Evolutionary conservation across 1,139 yeast genomes (phyloP).

Genomic region (Scheffersomyces lignicola): DNA sequence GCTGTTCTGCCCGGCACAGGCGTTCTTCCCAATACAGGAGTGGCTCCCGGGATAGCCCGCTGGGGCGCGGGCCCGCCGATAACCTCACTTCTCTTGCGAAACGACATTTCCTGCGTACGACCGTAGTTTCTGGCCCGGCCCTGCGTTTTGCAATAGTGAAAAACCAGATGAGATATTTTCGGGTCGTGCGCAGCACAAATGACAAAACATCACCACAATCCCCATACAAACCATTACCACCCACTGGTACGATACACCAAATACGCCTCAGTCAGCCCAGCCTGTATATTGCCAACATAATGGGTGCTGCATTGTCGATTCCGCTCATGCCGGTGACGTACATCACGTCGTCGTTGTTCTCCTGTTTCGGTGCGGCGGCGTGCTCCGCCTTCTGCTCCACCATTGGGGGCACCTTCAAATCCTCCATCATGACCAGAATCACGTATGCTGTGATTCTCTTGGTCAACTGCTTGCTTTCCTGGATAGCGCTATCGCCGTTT

Average conservation of each 20-base stretch:
- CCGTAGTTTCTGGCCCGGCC: too few relatives aligned
- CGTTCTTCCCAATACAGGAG: slow-evolving; percentile 14
- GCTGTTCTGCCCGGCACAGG: slow-evolving; percentile 13
- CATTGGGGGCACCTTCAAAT: slow-evolving; percentile 60
- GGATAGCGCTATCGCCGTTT: slow-evolving; percentile 88
- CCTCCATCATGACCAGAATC: slow-evolving; percentile 69
- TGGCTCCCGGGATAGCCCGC: slow-evolving; percentile 19
- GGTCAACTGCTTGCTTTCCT: slow-evolving; percentile 77
- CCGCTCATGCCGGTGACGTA: slow-evolving; percentile 63
- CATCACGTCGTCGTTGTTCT: slow-evolving; percentile 52
- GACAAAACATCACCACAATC: too few relatives aligned
- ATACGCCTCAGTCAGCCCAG: too few relatives aligned
- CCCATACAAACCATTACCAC: too few relatives aligned
- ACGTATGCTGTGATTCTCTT: slow-evolving; percentile 81
- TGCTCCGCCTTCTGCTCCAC: slow-evolving; percentile 68
- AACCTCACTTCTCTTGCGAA: slow-evolving; percentile 68
- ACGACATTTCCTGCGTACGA: slow-evolving; percentile 70
- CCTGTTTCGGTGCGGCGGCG: slow-evolving; percentile 84
- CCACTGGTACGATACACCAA: too few relatives aligned
- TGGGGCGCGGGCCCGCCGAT: slow-evolving; percentile 25
- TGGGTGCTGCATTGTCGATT: slow-evolving; percentile 85
- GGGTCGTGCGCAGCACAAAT: too few relatives aligned
- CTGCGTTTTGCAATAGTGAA: too few relatives aligned
- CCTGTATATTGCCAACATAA: too few relatives aligned
- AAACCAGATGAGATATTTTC: too few relatives aligned